Evolutionary conservation across 1,284 basidiomycete species (phyloP).

Genomic region (Cryptococcus floricola): DNA sequence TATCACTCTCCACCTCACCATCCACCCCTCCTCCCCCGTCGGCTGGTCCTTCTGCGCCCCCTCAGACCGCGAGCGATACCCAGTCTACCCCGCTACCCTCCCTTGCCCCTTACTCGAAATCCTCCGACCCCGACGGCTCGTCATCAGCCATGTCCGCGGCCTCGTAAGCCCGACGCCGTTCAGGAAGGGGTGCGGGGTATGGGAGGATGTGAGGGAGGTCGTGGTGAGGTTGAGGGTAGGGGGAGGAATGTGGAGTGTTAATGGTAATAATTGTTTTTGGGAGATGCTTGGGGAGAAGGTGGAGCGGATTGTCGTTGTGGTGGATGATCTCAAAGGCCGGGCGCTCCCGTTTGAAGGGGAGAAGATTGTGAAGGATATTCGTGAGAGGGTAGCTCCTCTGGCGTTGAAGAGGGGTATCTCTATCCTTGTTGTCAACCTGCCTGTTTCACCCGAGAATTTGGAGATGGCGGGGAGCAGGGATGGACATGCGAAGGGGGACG

Average conservation of each 20-base stretch:
- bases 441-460: too few species aligned
- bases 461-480: too few species aligned
- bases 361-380: not conserved
- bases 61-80: not conserved
- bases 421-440: not conserved
- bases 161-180: not conserved
- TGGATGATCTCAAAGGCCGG: not conserved
- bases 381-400: not conserved
- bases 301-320: not conserved
- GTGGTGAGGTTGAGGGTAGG: not conserved
- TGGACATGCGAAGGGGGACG: not conserved
- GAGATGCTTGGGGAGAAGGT: not conserved
- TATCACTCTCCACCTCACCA: constrained; percentile 2
- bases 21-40: constrained; percentile 2
- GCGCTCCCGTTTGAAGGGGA: not conserved
- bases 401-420: not conserved
- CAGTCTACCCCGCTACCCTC: not conserved
- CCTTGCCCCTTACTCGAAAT: not conserved
- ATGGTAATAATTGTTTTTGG: not conserved
- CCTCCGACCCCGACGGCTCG: not conserved
- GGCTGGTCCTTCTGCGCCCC: constrained; percentile 3
- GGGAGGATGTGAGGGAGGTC: not conserved
- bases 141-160: not conserved
- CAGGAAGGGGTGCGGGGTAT: not conserved
- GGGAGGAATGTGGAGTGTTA: not conserved